Percentiles rank a stretch among this genome's conserved stretches.
phyloP scores from a whole-genome alignment of 192 early-diverging fungal species.

The Backusella tarrabulga region DNA sequence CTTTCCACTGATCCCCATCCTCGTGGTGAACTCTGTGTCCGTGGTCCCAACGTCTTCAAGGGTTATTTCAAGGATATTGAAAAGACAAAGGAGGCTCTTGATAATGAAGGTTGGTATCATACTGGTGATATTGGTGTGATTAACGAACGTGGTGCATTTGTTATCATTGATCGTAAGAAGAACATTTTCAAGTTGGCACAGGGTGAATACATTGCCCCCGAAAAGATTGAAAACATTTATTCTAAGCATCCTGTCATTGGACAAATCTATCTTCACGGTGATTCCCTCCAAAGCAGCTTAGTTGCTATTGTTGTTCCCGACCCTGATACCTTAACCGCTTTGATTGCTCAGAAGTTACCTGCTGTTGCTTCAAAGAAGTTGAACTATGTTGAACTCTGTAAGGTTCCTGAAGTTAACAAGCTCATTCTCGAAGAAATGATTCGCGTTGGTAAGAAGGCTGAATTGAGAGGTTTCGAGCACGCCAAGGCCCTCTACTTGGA shows the following conservation, averaged over 20 bases:
- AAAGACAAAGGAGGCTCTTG: constrained; percentile 73
- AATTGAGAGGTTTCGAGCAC: constrained; percentile 69
- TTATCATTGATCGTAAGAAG: constrained; percentile 83
- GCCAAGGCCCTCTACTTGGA: constrained; percentile 65
- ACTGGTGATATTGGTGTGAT: constrained; percentile 84
- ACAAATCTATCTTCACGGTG: constrained; percentile 79
- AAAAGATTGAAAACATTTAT: constrained; percentile 78
- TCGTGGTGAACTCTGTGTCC: constrained; percentile 87
- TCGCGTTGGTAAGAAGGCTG: constrained; percentile 54
- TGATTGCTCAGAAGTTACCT: constrained; percentile 47
- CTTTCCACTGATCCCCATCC: constrained; percentile 75
- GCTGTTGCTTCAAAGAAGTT: constrained; percentile 35
- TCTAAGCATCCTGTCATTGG: constrained; percentile 57
- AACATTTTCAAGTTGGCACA: constrained; percentile 66
- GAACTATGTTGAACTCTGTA: constrained; percentile 55
- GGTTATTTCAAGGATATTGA: constrained; percentile 80
- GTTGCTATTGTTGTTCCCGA: constrained; percentile 82
- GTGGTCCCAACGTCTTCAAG: constrained; percentile 71
- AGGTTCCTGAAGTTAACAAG: constrained; percentile 45
- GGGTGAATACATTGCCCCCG: constrained; percentile 80
- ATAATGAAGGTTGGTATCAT: constrained; percentile 84
- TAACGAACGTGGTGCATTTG: constrained; percentile 63
- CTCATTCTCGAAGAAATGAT: constrained; percentile 51
- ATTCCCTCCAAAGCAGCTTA: constrained; percentile 68
- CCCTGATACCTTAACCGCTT: constrained; percentile 43